These are phyloP conservation scores for Colletotrichum orchidophilum DNA, from an alignment of 2,329 filamentous ascomycete genomes.

Conservation along the genomic window DNA sequence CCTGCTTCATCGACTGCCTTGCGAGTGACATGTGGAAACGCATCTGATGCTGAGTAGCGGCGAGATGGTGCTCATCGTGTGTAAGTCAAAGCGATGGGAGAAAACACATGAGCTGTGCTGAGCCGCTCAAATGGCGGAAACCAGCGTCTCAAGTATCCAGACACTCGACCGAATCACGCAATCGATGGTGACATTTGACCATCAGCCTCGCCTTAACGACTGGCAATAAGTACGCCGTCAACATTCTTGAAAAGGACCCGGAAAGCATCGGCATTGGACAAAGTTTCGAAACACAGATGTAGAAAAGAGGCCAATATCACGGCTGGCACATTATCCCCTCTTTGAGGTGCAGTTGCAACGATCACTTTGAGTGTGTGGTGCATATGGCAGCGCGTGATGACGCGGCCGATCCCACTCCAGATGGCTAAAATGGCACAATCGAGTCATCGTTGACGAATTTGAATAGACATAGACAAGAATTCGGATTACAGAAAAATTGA, in stretches of 20 bases:
- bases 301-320: neutral
- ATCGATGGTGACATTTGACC: slow-evolving; percentile 29
- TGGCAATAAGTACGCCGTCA: neutral
- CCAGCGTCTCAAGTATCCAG: slow-evolving; percentile 3
- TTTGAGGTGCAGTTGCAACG: neutral
- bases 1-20: too few relatives aligned
- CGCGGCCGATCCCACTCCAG: neutral
- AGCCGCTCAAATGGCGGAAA: neutral
- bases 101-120: neutral
- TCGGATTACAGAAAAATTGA: too few relatives aligned
- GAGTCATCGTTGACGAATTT: neutral
- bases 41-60: neutral
- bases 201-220: slow-evolving; percentile 19
- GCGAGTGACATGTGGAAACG: neutral
- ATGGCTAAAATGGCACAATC: neutral
- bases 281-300: neutral
- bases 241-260: neutral
- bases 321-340: too few relatives aligned
- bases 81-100: neutral
- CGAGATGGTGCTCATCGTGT: neutral
- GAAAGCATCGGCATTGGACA: neutral
- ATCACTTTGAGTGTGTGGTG: neutral
- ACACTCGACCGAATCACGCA: slow-evolving; percentile 21
- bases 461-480: neutral
- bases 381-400: neutral